Percentiles rank a stretch among this genome's conserved stretches.
phyloP scores from a whole-genome alignment of 2,329 filamentous ascomycete species.

The Colletotrichum simmondsii region DNA sequence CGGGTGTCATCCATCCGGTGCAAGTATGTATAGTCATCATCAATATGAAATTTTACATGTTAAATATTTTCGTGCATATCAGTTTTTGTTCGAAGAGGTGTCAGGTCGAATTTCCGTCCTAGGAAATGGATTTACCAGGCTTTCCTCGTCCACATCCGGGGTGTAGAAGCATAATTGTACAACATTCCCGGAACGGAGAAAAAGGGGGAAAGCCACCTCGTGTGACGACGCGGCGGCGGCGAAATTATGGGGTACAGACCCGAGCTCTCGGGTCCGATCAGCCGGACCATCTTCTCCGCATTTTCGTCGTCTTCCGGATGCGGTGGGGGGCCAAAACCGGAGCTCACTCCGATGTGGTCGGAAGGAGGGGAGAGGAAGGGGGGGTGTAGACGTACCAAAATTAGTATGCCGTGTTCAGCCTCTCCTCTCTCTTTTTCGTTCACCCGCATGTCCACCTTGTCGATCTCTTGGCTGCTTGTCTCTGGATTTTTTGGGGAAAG shows the following conservation, averaged over 20 bases:
- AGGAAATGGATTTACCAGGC: too few relatives aligned
- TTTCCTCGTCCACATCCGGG: too few relatives aligned
- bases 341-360: neutral
- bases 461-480: neutral
- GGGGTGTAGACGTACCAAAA: neutral
- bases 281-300: neutral
- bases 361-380: neutral
- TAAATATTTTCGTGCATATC: too few relatives aligned
- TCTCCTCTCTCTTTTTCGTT: neutral
- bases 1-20: neutral
- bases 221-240: neutral
- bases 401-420: neutral
- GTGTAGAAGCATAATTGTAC: too few relatives aligned
- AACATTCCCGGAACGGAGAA: too few relatives aligned
- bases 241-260: neutral
- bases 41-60: neutral
- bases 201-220: too few relatives aligned
- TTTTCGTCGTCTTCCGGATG: neutral
- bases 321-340: neutral
- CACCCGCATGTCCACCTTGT: neutral
- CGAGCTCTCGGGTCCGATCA: neutral
- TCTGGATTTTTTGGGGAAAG: neutral
- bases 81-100: neutral
- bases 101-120: too few relatives aligned
- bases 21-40: slow-evolving; percentile 10